A percentile compares a stretch with the other conserved stretches of the same genome.
These are phyloP conservation scores for Lasiodiplodia theobromae DNA, from an alignment of 2,329 filamentous ascomycete species.

Conservation along the genomic window DNA sequence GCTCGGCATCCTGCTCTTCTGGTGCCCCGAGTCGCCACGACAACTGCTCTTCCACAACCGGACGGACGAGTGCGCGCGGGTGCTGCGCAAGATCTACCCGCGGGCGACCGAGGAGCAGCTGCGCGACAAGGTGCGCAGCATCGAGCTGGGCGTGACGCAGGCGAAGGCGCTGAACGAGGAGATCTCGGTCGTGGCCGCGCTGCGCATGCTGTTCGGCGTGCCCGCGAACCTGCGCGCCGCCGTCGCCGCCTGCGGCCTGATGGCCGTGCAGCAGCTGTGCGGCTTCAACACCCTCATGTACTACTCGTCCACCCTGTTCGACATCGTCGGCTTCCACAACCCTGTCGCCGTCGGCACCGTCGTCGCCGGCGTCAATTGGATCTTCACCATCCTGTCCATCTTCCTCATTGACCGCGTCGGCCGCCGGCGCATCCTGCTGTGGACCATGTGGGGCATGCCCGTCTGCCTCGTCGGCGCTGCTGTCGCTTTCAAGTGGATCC, in stretches of 20 bases:
- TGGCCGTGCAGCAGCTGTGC: constrained; percentile 66
- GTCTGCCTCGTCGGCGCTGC: constrained; percentile 73
- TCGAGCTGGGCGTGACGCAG: constrained; percentile 44
- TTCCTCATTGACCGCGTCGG: constrained; percentile 80
- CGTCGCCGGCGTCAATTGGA: constrained; percentile 82
- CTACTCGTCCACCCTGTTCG: constrained; percentile 55
- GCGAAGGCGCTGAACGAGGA: constrained; percentile 45
- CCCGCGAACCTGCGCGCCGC: constrained; percentile 48
- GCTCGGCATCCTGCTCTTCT: constrained; percentile 42
- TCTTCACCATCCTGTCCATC: constrained; percentile 78
- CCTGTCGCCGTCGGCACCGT: constrained; percentile 81
- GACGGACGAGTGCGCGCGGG: constrained; percentile 41
- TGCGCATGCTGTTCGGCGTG: constrained; percentile 45
- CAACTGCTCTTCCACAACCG: constrained; percentile 49
- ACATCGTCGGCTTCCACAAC: constrained; percentile 75
- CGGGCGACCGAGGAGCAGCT: constrained; percentile 24
- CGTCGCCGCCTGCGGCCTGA: constrained; percentile 41
- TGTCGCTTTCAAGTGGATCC: constrained; percentile 58
- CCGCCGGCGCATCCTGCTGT: constrained; percentile 70
- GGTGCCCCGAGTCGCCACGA: constrained; percentile 47
- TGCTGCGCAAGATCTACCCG: constrained; percentile 47
- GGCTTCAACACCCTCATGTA: constrained; percentile 85
- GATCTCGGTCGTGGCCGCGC: constrained; percentile 36
- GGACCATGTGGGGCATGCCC: constrained; percentile 66
- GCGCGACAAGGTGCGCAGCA: constrained; percentile 33